A percentile compares a stretch with the other conserved stretches of the same genome.
These are phyloP conservation scores for Magnusiomyces ingens DNA, from an alignment of 1,139 yeast genomes.

Conservation along the genomic window DNA sequence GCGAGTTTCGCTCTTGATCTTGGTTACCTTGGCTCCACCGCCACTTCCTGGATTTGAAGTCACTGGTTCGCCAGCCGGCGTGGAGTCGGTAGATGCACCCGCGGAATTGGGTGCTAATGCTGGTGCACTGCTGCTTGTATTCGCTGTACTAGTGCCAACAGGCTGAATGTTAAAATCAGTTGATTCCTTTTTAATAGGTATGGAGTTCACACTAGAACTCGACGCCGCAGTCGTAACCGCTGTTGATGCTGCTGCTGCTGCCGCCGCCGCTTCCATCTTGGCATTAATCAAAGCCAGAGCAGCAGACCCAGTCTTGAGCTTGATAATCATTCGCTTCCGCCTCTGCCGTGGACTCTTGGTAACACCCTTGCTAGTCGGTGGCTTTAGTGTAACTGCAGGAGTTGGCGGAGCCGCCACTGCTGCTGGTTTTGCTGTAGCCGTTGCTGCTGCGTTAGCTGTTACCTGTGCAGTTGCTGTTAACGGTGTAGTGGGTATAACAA, in stretches of 20 bases:
- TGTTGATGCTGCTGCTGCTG: not conserved
- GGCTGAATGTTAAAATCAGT: not conserved
- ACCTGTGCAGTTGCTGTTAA: not conserved
- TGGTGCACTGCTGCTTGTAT: no score
- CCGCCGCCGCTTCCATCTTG: no score
- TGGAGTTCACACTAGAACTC: not conserved
- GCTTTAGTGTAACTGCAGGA: not conserved
- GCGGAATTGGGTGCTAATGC: no score
- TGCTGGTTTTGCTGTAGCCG: not conserved
- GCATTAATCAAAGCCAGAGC: not conserved
- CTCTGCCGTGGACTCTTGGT: not conserved
- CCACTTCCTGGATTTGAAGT: no score
- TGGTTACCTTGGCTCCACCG: no score
- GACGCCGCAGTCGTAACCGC: not conserved
- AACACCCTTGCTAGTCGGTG: not conserved
- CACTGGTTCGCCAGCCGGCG: no score
- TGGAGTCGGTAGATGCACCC: no score
- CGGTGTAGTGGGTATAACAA: not conserved
- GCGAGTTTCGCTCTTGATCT: no score
- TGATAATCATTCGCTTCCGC: not conserved
- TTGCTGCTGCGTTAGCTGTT: not conserved
- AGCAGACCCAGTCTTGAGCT: conserved; percentile 2
- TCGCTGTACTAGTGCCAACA: no score
- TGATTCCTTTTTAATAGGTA: not conserved
- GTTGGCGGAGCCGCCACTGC: not conserved